Conservation (phyloP, 169 alveolate species). For the Eimeria tenella region DNA sequence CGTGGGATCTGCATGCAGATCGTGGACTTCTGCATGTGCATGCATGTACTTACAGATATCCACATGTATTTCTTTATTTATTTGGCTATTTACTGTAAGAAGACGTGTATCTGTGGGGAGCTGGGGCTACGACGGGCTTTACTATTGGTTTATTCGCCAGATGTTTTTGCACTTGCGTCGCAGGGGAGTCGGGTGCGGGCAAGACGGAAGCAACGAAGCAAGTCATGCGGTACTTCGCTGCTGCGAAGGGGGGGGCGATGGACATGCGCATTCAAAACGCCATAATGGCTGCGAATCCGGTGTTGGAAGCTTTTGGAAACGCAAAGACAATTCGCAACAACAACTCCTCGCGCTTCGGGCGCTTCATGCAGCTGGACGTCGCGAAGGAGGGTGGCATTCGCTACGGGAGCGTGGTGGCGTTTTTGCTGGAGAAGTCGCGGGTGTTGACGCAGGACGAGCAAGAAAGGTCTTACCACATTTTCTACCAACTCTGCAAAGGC, state of each 20-base stretch:
- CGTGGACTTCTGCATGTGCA: too few species aligned
- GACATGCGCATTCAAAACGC: conserved; percentile 83
- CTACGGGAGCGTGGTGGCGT: conserved; percentile 81
- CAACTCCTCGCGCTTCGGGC: conserved; percentile 95
- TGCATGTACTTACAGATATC: background rate
- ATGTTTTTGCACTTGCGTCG: background rate
- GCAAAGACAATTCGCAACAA: conserved; percentile 94
- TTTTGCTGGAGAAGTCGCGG: conserved; percentile 92
- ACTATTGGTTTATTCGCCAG: background rate
- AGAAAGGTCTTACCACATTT: conserved; percentile 98
- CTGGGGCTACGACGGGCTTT: background rate
- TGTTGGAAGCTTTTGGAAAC: conserved; percentile 95
- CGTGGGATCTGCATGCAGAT: too few species aligned
- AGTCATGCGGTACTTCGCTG: conserved; percentile 81
- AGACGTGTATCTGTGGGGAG: too few species aligned
- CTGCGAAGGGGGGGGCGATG: conserved; percentile 79
- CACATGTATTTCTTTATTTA: background rate
- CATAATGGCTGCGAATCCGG: conserved; percentile 93
- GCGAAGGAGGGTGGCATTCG: conserved; percentile 80
- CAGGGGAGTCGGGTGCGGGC: conserved; percentile 99
- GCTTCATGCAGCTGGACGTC: conserved; percentile 96
- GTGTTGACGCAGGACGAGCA: conserved; percentile 89
- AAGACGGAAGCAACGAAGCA: conserved; percentile 97
- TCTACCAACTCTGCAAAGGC: conserved; percentile 96
- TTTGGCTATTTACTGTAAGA: background rate